Percentiles rank a stretch among this genome's conserved stretches.
Evolutionary conservation across 2,329 filamentous ascomycete genomes (phyloP).

Genomic region (Fusarium paranaense): DNA sequence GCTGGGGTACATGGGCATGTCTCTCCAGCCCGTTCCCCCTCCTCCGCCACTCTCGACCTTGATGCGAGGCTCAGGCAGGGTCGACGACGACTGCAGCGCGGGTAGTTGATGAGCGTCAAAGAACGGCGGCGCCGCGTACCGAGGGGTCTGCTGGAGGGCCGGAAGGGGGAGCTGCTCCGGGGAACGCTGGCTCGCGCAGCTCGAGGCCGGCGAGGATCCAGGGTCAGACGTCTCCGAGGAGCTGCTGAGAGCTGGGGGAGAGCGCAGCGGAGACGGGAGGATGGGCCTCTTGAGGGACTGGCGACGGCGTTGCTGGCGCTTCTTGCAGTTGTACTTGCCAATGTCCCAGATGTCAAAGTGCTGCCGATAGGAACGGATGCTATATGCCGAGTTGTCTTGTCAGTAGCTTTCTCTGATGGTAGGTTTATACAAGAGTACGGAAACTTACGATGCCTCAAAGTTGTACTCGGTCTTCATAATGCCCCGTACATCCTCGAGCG

Average conservation of each 20-base stretch:
- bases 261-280: conserved; percentile 33
- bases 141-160: conserved; percentile 6
- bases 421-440: not conserved
- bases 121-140: conserved; percentile 1
- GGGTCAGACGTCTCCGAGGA: not conserved
- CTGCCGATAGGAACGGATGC: conserved; percentile 62
- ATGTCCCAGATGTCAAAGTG: conserved; percentile 59
- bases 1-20: not conserved
- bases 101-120: conserved; percentile 8
- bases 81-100: not conserved
- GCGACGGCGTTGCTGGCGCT: conserved; percentile 38
- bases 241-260: conserved; percentile 11
- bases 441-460: conserved; percentile 57
- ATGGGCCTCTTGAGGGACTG: conserved; percentile 11
- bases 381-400: not conserved
- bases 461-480: conserved; percentile 54
- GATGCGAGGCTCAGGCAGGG: not conserved
- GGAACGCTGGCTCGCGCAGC: conserved; percentile 22
- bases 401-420: not conserved
- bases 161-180: conserved; percentile 36
- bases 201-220: conserved; percentile 20
- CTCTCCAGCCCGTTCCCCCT: conserved; percentile 10
- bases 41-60: conserved; percentile 13
- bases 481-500: conserved; percentile 54
- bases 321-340: conserved; percentile 60